Conservation (phyloP, 352 stramenopile species). For the Globisporangium emineosum region DNA sequence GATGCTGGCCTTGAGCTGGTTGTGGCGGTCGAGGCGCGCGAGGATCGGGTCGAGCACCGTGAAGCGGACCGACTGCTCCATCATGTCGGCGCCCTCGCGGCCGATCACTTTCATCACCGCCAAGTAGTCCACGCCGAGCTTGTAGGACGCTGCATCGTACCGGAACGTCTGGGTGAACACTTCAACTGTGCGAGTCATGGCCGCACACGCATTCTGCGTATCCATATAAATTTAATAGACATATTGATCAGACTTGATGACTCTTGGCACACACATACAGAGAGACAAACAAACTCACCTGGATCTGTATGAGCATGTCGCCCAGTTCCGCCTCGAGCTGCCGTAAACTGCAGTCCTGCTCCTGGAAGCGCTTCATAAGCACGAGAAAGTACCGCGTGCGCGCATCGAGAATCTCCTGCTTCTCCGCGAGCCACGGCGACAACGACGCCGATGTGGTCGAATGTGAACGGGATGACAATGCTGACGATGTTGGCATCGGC, state of each 20-base stretch:
- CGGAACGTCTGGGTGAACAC: slow-evolving; percentile 56
- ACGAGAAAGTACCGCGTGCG: slow-evolving; percentile 19
- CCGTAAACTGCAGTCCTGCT: slow-evolving; percentile 45
- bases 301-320: slow-evolving; percentile 58
- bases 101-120: slow-evolving; percentile 51
- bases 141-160: slow-evolving; percentile 27
- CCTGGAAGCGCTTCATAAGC: slow-evolving; percentile 47
- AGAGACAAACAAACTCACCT: slow-evolving; percentile 23
- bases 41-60: slow-evolving; percentile 67
- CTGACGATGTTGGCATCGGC: slow-evolving; percentile 6
- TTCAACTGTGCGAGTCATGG: slow-evolving; percentile 50
- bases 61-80: slow-evolving; percentile 79
- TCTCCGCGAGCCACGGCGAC: slow-evolving; percentile 25
- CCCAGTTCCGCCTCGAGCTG: slow-evolving; percentile 43
- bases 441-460: too few species aligned
- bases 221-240: background rate
- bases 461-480: too few species aligned
- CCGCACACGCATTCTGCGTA: slow-evolving; percentile 28
- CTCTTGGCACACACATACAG: background rate
- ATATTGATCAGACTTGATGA: background rate
- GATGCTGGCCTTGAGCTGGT: slow-evolving; percentile 40
- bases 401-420: slow-evolving; percentile 15
- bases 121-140: slow-evolving; percentile 42
- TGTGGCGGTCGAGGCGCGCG: slow-evolving; percentile 48
- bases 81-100: slow-evolving; percentile 48